These are phyloP conservation scores for Fusarium chlamydosporum DNA, from an alignment of 2,329 filamentous ascomycete species.

Conservation along the genomic window DNA sequence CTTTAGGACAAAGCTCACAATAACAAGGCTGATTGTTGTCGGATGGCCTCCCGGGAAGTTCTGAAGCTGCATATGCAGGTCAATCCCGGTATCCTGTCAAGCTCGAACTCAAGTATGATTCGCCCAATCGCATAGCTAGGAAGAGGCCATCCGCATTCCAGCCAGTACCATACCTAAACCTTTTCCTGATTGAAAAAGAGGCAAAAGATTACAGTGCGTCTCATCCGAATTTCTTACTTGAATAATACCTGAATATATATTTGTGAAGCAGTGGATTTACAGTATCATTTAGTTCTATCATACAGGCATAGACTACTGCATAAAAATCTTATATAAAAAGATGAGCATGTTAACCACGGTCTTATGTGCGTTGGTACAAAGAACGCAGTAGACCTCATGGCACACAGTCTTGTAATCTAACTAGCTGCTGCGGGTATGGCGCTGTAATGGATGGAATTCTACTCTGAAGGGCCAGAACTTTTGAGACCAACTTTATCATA, in stretches of 20 bases:
- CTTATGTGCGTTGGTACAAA: neutral
- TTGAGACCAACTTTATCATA: slow-evolving; percentile 7
- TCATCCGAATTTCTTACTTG: no score
- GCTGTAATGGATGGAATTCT: slow-evolving; percentile 30
- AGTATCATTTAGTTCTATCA: neutral
- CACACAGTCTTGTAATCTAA: neutral
- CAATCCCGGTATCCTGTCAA: no score
- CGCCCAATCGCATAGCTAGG: no score
- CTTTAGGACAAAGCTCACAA: slow-evolving; percentile 12
- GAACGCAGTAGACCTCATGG: neutral
- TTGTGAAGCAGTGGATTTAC: no score
- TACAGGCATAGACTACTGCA: neutral
- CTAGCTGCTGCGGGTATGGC: slow-evolving; percentile 14
- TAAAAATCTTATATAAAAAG: neutral
- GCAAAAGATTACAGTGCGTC: no score
- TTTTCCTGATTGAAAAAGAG: no score
- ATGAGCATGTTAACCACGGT: neutral
- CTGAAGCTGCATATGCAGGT: neutral
- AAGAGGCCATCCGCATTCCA: no score
- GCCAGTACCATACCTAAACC: no score
- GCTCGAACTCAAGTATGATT: no score
- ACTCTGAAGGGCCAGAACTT: slow-evolving; percentile 36
- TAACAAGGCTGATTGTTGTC: neutral
- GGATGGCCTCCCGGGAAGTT: neutral
- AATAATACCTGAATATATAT: no score